Percentiles rank a stretch among this genome's conserved stretches.
Conservation (phyloP, 805 yeast genomes). For the Metschnikowia henanensis region DNA sequence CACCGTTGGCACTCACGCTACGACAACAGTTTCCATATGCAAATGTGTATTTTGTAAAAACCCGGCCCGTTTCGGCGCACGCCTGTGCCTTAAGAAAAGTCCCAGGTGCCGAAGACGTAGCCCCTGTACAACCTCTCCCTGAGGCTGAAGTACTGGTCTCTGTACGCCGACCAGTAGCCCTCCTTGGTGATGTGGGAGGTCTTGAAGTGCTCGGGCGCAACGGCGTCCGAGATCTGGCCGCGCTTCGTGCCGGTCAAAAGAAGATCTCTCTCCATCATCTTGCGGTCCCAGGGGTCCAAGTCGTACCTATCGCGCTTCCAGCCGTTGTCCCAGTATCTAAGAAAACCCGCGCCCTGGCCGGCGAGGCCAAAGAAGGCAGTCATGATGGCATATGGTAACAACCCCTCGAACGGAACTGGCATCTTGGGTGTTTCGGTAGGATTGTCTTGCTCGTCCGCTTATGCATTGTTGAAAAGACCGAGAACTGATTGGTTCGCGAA, state of each 20-base stretch:
- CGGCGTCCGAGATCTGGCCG: conserved; percentile 63
- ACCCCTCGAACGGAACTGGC: conserved; percentile 51
- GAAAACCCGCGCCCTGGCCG: conserved; percentile 45
- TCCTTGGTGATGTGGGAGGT: conserved; percentile 47
- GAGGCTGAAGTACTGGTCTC: conserved; percentile 45
- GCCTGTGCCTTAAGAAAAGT: conserved; percentile 25
- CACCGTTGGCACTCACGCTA: too few relatives aligned
- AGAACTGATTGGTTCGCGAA: conserved; percentile 22
- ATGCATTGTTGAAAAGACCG: too few relatives aligned
- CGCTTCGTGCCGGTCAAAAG: conserved; percentile 74
- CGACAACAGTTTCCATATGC: not conserved
- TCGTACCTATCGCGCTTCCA: conserved; percentile 47
- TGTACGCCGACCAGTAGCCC: conserved; percentile 47
- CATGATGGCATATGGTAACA: conserved; percentile 47
- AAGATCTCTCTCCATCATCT: conserved; percentile 68
- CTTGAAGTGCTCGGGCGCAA: conserved; percentile 78
- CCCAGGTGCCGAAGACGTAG: conserved; percentile 46
- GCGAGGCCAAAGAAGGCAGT: conserved; percentile 45
- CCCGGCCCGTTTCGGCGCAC: not conserved
- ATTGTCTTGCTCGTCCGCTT: too few relatives aligned
- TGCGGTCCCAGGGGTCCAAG: conserved; percentile 45
- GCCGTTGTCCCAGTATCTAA: conserved; percentile 50
- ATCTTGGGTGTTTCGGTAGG: conserved; percentile 22
- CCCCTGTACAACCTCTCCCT: conserved; percentile 50
- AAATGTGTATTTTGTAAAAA: conserved; percentile 5